Base-by-base conservation (phyloP, 2,329 filamentous ascomycete species). In the Madurella mycetomatis region DNA sequence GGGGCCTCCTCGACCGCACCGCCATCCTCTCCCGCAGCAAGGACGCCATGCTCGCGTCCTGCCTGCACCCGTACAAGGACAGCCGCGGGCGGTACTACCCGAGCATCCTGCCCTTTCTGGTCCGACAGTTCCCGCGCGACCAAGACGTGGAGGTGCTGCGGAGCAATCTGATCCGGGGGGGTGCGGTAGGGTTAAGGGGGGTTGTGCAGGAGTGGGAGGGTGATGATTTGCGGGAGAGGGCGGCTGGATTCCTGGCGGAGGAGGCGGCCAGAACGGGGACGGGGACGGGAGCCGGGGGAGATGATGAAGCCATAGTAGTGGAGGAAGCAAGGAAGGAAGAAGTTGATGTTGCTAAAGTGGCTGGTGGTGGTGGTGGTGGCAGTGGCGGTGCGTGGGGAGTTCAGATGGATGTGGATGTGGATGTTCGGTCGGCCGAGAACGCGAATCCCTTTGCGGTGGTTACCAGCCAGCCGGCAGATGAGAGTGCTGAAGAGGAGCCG, bases 61-160 rank as follows among this genome's bases (percentile, higher is more conserved):
- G 95, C 12, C 74, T 96, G 55, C 90, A 94, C 69, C 89, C 90
- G 0, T 82, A 85, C 69, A 73, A 83, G 58, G 76, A 84, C 65
- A 75, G 81, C 64, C 78, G 84, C 66, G 81, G 85, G 41, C 76
- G 82, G 59, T 80, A 82, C 49, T 82, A 84, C 56, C 78, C 87
- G 30, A 94, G 86, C 67, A 86, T 96, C 46, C 71, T 96, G 46
- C 92, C 92, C 0, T 88, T 95, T 63, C 73, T 96, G 25, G 81
- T 84, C 8, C 80, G 84, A 51, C 79, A 82, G 48, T 88, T 84
- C 63, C 77, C 84, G 0, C 69, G 78, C 11, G 81, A 86, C 47
- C 75, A 81, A 53, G 80, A 79, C 15, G 82, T 94, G 1, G 92
- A 96, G 70, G 79, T 87, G 9, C 69, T 96, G 53, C 75, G 81